phyloP scores from a whole-genome alignment of 306 rosid species.

The Rosa multiflora region DNA sequence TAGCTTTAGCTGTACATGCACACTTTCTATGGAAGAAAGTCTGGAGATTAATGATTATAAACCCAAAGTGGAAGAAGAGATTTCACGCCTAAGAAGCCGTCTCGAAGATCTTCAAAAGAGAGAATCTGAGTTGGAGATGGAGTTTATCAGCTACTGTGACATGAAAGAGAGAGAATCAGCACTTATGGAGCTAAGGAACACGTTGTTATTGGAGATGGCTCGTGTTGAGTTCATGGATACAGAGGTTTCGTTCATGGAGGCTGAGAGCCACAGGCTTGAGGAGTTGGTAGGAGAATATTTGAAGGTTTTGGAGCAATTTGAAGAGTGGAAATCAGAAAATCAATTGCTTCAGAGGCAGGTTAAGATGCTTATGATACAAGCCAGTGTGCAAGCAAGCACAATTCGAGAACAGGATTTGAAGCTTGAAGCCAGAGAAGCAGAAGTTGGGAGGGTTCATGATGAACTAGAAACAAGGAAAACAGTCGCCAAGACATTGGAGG shows the following conservation, averaged over 20 bases:
- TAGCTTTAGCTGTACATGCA: constrained; percentile 14
- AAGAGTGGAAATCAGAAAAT: constrained; percentile 52
- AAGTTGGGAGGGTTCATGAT: constrained; percentile 39
- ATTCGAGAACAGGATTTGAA: constrained; percentile 40
- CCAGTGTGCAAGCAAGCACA: constrained; percentile 40
- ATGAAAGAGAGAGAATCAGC: constrained; percentile 58
- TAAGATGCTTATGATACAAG: constrained; percentile 42
- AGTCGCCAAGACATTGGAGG: constrained; percentile 39
- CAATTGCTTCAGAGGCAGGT: constrained; percentile 44
- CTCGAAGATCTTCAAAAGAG: constrained; percentile 50
- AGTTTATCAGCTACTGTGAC: constrained; percentile 47
- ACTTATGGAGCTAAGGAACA: constrained; percentile 43
- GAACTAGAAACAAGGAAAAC: constrained; percentile 37
- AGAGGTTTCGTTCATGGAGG: constrained; percentile 49
- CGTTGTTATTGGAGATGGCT: constrained; percentile 41
- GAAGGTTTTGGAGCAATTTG: constrained; percentile 40
- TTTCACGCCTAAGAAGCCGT: constrained; percentile 36
- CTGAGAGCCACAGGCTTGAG: constrained; percentile 42
- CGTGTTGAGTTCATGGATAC: constrained; percentile 52
- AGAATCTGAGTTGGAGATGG: constrained; percentile 47
- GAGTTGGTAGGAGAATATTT: constrained; percentile 33
- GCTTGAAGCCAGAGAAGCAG: constrained; percentile 49
- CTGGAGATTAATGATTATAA: constrained; percentile 14
- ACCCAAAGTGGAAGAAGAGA: constrained; percentile 34
- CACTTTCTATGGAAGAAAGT: constrained; percentile 13